Evolutionary conservation across 768 basidiomycete species (phyloP), one percentile per base, ranked within the genome.

Genomic region (Leucosporidium creatinivorum): DNA sequence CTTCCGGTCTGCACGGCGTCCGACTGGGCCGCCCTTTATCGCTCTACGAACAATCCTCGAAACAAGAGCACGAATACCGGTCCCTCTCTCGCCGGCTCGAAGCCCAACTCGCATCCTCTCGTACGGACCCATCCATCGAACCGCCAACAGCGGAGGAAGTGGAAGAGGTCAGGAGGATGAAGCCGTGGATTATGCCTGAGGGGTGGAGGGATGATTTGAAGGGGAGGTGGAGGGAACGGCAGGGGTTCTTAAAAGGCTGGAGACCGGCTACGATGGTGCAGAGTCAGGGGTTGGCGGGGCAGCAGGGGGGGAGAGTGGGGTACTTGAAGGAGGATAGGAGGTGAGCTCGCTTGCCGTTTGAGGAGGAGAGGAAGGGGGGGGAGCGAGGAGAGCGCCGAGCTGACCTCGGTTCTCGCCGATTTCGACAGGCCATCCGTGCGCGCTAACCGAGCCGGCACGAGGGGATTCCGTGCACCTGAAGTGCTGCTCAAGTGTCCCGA

Each of bases 381-480:
- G 12, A 12, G 33, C 5, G 12, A 44, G 15, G 39, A 10, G 13
- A 44, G 8, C 39, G 33, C 39, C 39, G 39, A 44, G 39, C 39
- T 44, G 39, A 44, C 13, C 39, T 17, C 33, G 33, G 12, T 12
- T 44, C 15, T 44, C 15, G 39, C 8, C 39, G 39, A 44, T 44
- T 9, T 17, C 39, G 2, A 44, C 65, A 89, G 89, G 72, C 89
- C 90, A 1, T 81, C 82, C 49, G 88, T 90, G 61, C 93, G 93
- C 77, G 93, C 96, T 4, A 98, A 97, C 76, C 85, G 96, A 58
- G 96, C 96, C 1, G 96, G 96, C 5, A 99, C 96, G 18, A 81
- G 96, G 74, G 96, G 96, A 0, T 99, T 99, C 77, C 85, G 96
- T 65, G 93, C 96, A 1, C 96, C 96, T 0, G 96, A 99, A 75